These are phyloP conservation scores for Xylariaceae sp. DNA, from an alignment of 2,329 filamentous ascomycete species.

Conservation along the genomic window DNA sequence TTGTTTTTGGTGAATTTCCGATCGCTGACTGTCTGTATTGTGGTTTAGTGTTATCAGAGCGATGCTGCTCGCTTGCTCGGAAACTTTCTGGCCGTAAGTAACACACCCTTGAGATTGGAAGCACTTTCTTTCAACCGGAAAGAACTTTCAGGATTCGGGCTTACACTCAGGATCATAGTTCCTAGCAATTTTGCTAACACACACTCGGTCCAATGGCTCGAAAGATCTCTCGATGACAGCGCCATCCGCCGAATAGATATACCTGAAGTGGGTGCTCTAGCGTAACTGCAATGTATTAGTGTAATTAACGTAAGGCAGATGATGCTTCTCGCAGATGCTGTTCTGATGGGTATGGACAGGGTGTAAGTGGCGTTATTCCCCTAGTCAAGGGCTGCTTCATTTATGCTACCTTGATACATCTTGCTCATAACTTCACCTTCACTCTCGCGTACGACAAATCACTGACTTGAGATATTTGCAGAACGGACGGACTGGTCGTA, in stretches of 20 bases:
- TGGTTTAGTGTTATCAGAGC: slow-evolving; percentile 29
- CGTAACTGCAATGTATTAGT: not conserved
- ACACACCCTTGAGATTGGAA: too few relatives aligned
- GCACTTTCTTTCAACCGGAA: too few relatives aligned
- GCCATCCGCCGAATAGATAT: not conserved
- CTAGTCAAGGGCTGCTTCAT: too few relatives aligned
- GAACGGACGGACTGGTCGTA: slow-evolving; percentile 63
- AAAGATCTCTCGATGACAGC: slow-evolving; percentile 30
- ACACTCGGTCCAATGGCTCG: slow-evolving; percentile 70
- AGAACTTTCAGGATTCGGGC: too few relatives aligned
- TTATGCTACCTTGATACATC: too few relatives aligned
- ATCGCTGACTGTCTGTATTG: too few relatives aligned
- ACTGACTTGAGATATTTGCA: too few relatives aligned
- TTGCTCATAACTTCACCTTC: too few relatives aligned
- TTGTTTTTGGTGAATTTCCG: too few relatives aligned
- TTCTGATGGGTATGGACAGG: slow-evolving; percentile 65
- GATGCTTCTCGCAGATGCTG: slow-evolving; percentile 65
- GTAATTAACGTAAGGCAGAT: slow-evolving; percentile 24
- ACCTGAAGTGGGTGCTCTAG: not conserved
- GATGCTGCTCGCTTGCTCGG: slow-evolving; percentile 29
- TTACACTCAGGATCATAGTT: too few relatives aligned
- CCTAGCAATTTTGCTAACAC: slow-evolving; percentile 54
- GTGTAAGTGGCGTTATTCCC: slow-evolving; percentile 30
- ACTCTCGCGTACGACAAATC: too few relatives aligned
- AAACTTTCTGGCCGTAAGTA: slow-evolving; percentile 25